Evolutionary conservation across 1,139 yeast species (phyloP), one percentile per base, ranked within the genome.

Genomic region (Kodamaea arcana): DNA sequence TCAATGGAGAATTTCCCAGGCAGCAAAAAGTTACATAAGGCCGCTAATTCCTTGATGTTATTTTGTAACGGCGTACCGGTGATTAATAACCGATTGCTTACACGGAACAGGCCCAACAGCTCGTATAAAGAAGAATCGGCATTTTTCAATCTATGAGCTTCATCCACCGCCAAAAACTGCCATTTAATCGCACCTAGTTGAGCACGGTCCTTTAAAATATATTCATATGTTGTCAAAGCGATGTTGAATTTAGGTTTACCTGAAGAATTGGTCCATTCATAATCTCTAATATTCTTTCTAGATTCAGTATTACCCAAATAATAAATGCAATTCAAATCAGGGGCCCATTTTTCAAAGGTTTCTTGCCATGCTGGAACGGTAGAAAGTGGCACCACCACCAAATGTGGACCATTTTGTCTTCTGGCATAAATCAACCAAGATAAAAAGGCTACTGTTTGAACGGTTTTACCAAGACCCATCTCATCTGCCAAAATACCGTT

Each of bases 301-400:
- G 97, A 83, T 52, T 80, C 78, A 24, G 94, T 81, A 56, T 94
- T 94, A 34, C 99, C 99, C 67, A 90, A 72, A 54, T 92, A 92
- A 51, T 87, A 87, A 43, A 92, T 78, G 60, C 92, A 86, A 56
- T 94, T 92, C 40, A 94, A 71, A 56, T 90, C 98, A 2, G 98
- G 97, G 0, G 98, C 78, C 99, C 99, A 94, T 52, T 82, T 78
- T 51, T 92, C 98, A 59, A 94, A 84, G 2, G 98, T 94, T 54
- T 94, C 98, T 63, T 92, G 97, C 99, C 99, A 94, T 0, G 98
- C 95, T 1, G 97, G 97, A 37, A 94, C 80, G 0, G 99, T 94
- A 1, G 96, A 86, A 43, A 94, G 68, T 0, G 99, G 99, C 9
- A 94, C 99, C 25, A 94, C 98, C 18, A 90, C 90, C 31, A 90